Percentiles rank a stretch among this genome's conserved stretches.
These are phyloP conservation scores for Hanseniaspora nectarophila DNA, from an alignment of 805 yeast genomes.

Conservation along the genomic window DNA sequence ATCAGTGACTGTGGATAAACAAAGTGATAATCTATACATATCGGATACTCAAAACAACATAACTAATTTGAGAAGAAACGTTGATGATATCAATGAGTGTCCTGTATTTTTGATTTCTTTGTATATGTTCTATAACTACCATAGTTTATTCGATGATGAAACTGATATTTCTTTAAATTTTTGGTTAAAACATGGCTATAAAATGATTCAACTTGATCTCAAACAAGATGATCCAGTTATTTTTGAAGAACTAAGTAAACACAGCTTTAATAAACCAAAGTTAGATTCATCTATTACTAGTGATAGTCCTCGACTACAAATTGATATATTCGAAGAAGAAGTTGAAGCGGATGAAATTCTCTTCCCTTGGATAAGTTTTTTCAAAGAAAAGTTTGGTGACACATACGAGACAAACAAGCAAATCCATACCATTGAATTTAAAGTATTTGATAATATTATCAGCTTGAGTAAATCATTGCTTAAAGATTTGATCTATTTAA, in stretches of 20 bases:
- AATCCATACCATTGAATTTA: neutral
- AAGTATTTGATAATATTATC: constrained; percentile 1
- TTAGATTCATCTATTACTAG: no score
- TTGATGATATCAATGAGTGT: neutral
- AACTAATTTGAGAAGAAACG: neutral
- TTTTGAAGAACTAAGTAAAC: neutral
- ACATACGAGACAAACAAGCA: neutral
- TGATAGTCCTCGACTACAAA: neutral
- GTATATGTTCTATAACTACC: constrained; percentile 9
- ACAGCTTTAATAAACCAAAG: neutral
- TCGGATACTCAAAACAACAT: neutral
- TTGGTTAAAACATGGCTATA: neutral
- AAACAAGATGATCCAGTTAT: neutral
- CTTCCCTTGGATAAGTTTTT: constrained; percentile 12
- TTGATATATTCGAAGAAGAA: constrained; percentile 3
- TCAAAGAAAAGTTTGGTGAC: neutral
- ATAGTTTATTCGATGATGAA: constrained; percentile 9
- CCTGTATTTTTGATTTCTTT: constrained; percentile 7
- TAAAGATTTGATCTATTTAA: constrained; percentile 11
- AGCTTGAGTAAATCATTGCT: constrained; percentile 1
- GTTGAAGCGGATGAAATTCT: constrained; percentile 7
- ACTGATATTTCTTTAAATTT: neutral
- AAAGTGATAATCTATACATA: neutral
- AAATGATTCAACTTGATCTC: neutral
- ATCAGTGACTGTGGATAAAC: neutral